Evolutionary conservation across 768 basidiomycete genomes (phyloP), one percentile per base, ranked within the genome.

Genomic region (Sistotremastrum niveocremeum): DNA sequence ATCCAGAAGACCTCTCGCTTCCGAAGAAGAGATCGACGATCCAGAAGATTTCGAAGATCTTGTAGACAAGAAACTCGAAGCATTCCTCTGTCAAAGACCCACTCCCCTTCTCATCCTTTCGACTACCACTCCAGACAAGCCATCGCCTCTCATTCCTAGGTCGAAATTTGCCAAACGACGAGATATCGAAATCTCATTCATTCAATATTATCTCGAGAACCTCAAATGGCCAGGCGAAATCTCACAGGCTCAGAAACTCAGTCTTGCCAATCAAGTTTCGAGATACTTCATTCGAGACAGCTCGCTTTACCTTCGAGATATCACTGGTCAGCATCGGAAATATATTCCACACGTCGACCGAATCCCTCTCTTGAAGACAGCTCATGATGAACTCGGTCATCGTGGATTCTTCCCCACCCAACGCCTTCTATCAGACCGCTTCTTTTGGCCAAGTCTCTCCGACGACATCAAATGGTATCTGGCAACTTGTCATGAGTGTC

Each of bases 401-500:
- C 49, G 47, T 38, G 56, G 56, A 3, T 33, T 46, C 6, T 50
- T 45, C 29, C 44, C 4, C 32, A 51, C 49, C 7, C 31, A 31
- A 33, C 30, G 34, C 1, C 20, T 11, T 2, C 5, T 65, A 1
- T 8, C 34, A 0, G 45, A 57, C 7, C 39, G 52, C 1, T 61
- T 61, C 37, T 65, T 55, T 60, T 60, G 65, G 57, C 61, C 63
- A 0, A 40, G 55, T 0, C 47, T 65, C 3, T 45, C 55, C 0
- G 37, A 54, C 0, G 58, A 67, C 36, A 39, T 67, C 4, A 49
- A 52, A 0, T 64, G 61, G 59, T 66, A 54, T 44, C 47, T 65
- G 2, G 45, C 54, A 2, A 63, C 62, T 0, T 68, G 65, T 49
- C 48, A 59, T 10, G 47, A 53, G 7, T 68, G 65, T 35, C 65